Evolutionary conservation across 2,329 filamentous ascomycete genomes (phyloP).

Genomic region (Aureobasidium sp.): DNA sequence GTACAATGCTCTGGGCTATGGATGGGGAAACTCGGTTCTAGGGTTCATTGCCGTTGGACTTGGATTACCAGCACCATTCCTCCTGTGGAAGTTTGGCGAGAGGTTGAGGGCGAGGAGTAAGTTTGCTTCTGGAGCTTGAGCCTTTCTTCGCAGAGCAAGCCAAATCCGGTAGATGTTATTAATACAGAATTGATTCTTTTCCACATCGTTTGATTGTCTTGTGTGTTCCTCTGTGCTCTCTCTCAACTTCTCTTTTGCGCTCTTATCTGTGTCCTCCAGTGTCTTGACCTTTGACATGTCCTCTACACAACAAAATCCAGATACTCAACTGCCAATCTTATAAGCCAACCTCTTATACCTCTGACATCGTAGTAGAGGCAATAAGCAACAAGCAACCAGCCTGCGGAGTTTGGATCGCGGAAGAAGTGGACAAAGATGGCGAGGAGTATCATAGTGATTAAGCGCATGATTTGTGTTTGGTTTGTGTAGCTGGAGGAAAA

Average conservation of each 20-base stretch:
- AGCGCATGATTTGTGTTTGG: background rate
- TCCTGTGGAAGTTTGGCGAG: constrained; percentile 27
- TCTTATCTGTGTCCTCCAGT: no score
- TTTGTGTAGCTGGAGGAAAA: background rate
- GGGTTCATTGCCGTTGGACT: constrained; percentile 46
- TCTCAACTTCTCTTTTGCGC: no score
- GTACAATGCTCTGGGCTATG: constrained; percentile 38
- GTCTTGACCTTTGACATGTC: no score
- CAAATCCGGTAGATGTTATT: no score
- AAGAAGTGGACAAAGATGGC: background rate
- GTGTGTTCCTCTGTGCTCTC: no score
- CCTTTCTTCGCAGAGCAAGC: no score
- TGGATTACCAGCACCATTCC: constrained; percentile 34
- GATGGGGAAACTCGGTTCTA: constrained; percentile 46
- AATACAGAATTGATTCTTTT: no score
- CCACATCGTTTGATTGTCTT: no score
- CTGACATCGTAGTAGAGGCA: background rate
- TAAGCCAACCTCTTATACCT: background rate
- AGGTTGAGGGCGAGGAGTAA: constrained; percentile 19
- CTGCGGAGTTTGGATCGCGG: background rate
- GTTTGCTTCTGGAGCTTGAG: no score
- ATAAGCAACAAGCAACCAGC: background rate
- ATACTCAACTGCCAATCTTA: background rate
- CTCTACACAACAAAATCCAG: background rate
- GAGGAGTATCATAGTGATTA: background rate